Base-by-base conservation (phyloP, 2,329 filamentous ascomycete genomes). In the Penicillium sclerotigenum region DNA sequence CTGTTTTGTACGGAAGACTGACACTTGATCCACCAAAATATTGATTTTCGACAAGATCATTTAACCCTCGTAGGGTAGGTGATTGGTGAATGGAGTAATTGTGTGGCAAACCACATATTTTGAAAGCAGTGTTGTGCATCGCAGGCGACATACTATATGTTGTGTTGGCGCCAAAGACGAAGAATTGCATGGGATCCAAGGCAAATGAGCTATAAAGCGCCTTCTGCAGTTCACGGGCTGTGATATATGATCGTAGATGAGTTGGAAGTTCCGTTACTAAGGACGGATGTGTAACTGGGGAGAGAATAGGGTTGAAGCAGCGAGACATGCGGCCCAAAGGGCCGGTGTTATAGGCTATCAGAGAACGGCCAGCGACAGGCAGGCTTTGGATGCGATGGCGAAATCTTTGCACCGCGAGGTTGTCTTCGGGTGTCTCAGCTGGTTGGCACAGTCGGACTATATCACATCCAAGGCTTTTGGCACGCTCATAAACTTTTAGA, bases 51-150 rank as follows among this genome's bases (percentile, higher is more conserved):
- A 88, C 83, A 2, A 90, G 75, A 20, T 83, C 80, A 59, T 82
- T 81, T n/a, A 91, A 76, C 11, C 83, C 83, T 36, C 83, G 81
- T 11, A 91, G 70, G 0, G 83, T 83, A 18, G 79, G 74, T 5
- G 85, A 85, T 47, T 88, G 86, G 54, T 84, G 80, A 1, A 84
- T 83, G n/a, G 78, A 74, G 67, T 90, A 91, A 6, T 79, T 72
- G 63, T 91, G 88, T 0, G 84, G 85, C 68, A 91, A 83, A 0
- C 88, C 88, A 61, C 84, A 84, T 24, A 80, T 81, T 50, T 80
- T 77, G 56, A 89, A 84, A 0, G 88, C 88, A 6, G 86, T 80
- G 52, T 86, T 89, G 69, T 92, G 88, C 87, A 91, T 91, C 7
- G 86, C 85, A 1, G 89, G 88, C 0, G 88, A 91, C 54, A 91